These are phyloP conservation scores for Friedmanniomyces simplex DNA, from an alignment of 495 filamentous ascomycete species.

Conservation along the genomic window DNA sequence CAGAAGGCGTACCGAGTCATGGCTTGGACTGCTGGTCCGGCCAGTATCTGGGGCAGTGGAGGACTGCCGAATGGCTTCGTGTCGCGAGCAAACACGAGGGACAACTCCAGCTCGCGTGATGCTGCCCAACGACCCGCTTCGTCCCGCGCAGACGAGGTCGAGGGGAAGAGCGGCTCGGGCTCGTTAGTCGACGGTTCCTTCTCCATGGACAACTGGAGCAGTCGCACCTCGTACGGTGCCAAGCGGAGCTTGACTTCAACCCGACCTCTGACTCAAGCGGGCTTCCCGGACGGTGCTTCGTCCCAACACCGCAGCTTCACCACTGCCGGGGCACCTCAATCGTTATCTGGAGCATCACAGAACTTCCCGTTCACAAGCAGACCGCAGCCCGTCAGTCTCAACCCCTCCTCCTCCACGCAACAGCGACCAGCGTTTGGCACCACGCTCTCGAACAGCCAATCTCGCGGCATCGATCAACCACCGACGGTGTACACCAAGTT, in stretches of 20 bases:
- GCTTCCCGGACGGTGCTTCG: background rate
- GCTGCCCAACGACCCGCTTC: background rate
- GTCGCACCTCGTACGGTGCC: background rate
- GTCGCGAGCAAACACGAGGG: constrained; percentile 4
- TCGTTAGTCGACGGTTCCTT: constrained; percentile 51
- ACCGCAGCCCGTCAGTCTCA: constrained; percentile 2
- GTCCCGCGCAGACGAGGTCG: constrained; percentile 13
- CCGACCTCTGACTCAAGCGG: constrained; percentile 1
- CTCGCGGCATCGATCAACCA: background rate
- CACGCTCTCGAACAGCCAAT: background rate
- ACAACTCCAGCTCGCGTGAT: constrained; percentile 10
- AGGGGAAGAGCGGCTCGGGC: constrained; percentile 53
- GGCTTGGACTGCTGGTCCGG: constrained; percentile 6
- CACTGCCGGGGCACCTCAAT: constrained; percentile 6
- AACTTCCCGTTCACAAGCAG: background rate
- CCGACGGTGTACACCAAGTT: constrained; percentile 18
- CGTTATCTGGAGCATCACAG: background rate
- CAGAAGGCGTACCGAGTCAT: background rate
- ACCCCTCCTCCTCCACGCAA: background rate
- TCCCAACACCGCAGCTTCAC: constrained; percentile 34
- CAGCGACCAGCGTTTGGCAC: background rate
- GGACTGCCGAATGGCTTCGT: constrained; percentile 42
- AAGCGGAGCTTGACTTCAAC: background rate
- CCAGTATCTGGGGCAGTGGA: constrained; percentile 52
- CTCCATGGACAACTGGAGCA: constrained; percentile 49